phyloP scores from a whole-genome alignment of 176 grass and related monocot species.

The Avena atlantica region DNA sequence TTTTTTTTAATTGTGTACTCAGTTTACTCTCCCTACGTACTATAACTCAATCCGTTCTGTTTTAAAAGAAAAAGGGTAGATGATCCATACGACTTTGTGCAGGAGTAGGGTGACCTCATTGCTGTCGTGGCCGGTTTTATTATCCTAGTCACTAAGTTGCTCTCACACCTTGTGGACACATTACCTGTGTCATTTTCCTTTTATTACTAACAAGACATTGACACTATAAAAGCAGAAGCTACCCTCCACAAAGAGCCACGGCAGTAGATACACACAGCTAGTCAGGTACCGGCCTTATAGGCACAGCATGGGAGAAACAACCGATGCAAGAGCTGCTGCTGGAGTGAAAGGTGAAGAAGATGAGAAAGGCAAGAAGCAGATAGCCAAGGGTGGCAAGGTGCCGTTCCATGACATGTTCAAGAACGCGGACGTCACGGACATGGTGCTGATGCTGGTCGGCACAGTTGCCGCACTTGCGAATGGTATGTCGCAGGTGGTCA shows the following conservation, averaged over 20 bases:
- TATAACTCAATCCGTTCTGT: too few relatives aligned
- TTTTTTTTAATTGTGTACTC: too few relatives aligned
- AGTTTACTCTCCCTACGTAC: too few relatives aligned
- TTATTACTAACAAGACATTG: too few relatives aligned
- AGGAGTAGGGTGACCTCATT: too few relatives aligned
- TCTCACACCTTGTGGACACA: background rate
- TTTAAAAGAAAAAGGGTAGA: too few relatives aligned
- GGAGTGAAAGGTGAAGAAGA: background rate
- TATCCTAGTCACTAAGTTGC: too few relatives aligned
- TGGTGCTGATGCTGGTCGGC: conserved; percentile 42
- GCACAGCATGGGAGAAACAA: conserved; percentile 28
- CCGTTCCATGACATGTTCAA: conserved; percentile 41
- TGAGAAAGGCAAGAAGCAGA: background rate
- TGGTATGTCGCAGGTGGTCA: conserved; percentile 39
- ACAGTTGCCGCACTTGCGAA: conserved; percentile 21
- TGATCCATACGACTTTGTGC: too few relatives aligned
- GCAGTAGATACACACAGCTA: background rate
- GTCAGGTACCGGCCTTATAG: background rate
- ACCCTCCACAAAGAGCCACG: background rate
- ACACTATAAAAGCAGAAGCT: too few relatives aligned
- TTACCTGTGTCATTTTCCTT: background rate
- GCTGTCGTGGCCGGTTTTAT: too few relatives aligned
- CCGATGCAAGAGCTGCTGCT: background rate
- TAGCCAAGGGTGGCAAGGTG: conserved; percentile 27
- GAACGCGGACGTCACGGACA: conserved; percentile 32